Evolutionary conservation across 768 basidiomycete species (phyloP).

Genomic region (Amanita phalloides): DNA sequence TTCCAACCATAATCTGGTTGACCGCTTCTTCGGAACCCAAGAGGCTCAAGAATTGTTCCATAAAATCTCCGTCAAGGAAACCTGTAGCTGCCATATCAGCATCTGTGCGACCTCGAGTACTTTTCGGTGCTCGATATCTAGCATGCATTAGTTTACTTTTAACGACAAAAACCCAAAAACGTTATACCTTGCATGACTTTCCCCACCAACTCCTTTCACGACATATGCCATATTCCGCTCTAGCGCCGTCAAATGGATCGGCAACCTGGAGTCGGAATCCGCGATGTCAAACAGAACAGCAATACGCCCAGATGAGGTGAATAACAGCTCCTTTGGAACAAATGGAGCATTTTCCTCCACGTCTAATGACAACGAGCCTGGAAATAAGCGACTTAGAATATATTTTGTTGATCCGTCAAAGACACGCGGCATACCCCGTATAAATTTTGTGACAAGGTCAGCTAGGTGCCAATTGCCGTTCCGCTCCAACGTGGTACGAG

Average conservation of each 20-base stretch:
- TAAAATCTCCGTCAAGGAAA: constrained; percentile 83
- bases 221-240: constrained; percentile 63
- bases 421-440: constrained; percentile 36
- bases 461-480: constrained; percentile 66
- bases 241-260: constrained; percentile 49
- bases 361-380: constrained; percentile 48
- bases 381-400: not conserved
- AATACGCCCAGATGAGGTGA: constrained; percentile 72
- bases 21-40: constrained; percentile 27
- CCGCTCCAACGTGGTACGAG: constrained; percentile 39
- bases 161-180: not conserved
- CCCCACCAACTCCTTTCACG: constrained; percentile 41
- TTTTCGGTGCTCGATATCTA: constrained; percentile 36
- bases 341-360: constrained; percentile 29
- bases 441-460: constrained; percentile 70
- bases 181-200: constrained; percentile 51
- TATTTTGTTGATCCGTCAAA: not conserved
- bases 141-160: not conserved
- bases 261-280: constrained; percentile 30
- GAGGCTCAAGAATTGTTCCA: constrained; percentile 54
- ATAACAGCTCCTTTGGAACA: constrained; percentile 55
- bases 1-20: constrained; percentile 45
- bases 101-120: constrained; percentile 43
- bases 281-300: constrained; percentile 57
- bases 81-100: constrained; percentile 48